Conservation (phyloP, 257 asterid genomes). For the Solanum etuberosum region DNA sequence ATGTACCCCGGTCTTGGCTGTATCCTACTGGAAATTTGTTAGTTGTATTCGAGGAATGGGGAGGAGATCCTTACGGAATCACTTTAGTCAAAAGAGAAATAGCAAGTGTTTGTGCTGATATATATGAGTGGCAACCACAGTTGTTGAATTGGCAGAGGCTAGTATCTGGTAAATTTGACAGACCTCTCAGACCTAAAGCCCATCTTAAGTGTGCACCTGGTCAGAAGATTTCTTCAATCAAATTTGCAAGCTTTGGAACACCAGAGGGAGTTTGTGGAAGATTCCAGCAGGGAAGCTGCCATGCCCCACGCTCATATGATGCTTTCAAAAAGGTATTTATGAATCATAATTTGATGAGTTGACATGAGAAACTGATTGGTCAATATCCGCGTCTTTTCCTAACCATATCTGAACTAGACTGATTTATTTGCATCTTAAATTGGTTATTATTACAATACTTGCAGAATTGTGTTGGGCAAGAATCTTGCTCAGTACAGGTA, state of each 20-base stretch:
- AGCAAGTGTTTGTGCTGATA: slow-evolving; percentile 63
- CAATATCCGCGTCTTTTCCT: background rate
- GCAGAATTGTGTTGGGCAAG: slow-evolving; percentile 75
- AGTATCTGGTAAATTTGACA: slow-evolving; percentile 58
- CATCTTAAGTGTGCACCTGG: slow-evolving; percentile 65
- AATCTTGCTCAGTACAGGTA: slow-evolving; percentile 63
- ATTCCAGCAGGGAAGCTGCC: slow-evolving; percentile 67
- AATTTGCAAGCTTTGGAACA: slow-evolving; percentile 91
- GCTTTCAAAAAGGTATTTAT: slow-evolving; percentile 59
- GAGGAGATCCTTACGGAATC: slow-evolving; percentile 74
- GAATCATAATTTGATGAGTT: background rate
- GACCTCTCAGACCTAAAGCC: slow-evolving; percentile 74
- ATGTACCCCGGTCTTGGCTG: slow-evolving; percentile 91
- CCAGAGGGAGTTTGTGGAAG: slow-evolving; percentile 76
- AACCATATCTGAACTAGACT: background rate
- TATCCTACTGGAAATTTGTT: slow-evolving; percentile 57
- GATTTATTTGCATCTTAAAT: background rate
- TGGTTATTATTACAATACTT: background rate
- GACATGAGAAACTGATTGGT: background rate
- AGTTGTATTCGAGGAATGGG: slow-evolving; percentile 92
- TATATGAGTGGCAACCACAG: slow-evolving; percentile 78
- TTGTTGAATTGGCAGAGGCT: slow-evolving; percentile 59
- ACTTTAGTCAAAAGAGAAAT: slow-evolving; percentile 59
- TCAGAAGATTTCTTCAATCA: slow-evolving; percentile 64
- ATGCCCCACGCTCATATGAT: slow-evolving; percentile 65